Evolutionary conservation across 441 rosid species (phyloP).

Genomic region (Capsella rubella): DNA sequence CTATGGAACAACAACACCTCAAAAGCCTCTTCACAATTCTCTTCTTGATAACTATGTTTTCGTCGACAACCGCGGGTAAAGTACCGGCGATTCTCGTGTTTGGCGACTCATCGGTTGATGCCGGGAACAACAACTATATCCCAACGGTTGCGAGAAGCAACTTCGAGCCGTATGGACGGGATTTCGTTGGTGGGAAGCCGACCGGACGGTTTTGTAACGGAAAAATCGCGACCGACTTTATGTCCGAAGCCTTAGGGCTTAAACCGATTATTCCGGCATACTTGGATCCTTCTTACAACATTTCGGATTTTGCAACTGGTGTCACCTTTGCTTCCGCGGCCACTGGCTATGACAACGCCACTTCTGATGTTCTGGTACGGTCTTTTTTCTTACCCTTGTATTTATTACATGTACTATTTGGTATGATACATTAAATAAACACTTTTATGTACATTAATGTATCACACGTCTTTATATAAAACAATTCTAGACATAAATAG

Average conservation of each 20-base stretch:
- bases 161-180: constrained; percentile 71
- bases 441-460: constrained; percentile 5
- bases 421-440: constrained; percentile 13
- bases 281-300: constrained; percentile 60
- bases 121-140: constrained; percentile 67
- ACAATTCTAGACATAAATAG: not conserved
- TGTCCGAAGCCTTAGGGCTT: constrained; percentile 57
- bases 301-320: constrained; percentile 68
- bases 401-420: constrained; percentile 7
- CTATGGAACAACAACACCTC: constrained; percentile 26
- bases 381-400: constrained; percentile 21
- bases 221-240: constrained; percentile 58
- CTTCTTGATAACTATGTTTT: constrained; percentile 16
- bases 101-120: constrained; percentile 72
- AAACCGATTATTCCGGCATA: constrained; percentile 61
- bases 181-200: constrained; percentile 54
- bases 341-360: constrained; percentile 68
- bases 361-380: constrained; percentile 63
- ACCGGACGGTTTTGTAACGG: constrained; percentile 75
- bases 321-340: constrained; percentile 79
- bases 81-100: constrained; percentile 67
- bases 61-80: constrained; percentile 18
- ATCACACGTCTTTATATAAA: no score
- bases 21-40: constrained; percentile 30
- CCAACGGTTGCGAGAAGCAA: constrained; percentile 70